A percentile compares a stretch with the other conserved stretches of the same genome.
These are phyloP conservation scores for Coemansia sp. DNA, from an alignment of 192 early-diverging fungal species.

Conservation along the genomic window DNA sequence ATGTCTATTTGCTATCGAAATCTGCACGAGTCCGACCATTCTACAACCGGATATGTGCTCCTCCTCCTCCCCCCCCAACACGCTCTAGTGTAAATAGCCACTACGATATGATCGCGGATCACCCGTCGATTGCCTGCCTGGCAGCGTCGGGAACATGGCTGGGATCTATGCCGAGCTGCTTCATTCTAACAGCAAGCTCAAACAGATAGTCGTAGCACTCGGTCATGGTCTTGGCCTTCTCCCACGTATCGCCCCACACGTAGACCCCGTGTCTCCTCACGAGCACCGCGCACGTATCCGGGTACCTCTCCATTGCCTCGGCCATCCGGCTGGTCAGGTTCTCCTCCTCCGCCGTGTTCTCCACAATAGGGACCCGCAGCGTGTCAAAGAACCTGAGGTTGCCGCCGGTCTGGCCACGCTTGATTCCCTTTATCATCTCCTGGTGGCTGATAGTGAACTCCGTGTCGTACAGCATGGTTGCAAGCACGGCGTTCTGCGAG, in stretches of 20 bases:
- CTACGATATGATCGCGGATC: not conserved
- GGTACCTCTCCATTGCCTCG: slow-evolving; percentile 82
- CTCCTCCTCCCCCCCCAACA: not conserved
- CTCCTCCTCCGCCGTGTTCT: slow-evolving; percentile 94
- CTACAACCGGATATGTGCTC: too few relatives aligned
- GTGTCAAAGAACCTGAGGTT: slow-evolving; percentile 79
- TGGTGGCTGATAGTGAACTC: slow-evolving; percentile 91
- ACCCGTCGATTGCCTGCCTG: slow-evolving; percentile 15
- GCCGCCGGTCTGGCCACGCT: slow-evolving; percentile 64
- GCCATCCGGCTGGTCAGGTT: slow-evolving; percentile 88
- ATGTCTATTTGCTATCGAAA: too few relatives aligned
- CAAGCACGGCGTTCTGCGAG: slow-evolving; percentile 94
- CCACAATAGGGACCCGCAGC: slow-evolving; percentile 90
- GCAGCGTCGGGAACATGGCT: slow-evolving; percentile 24
- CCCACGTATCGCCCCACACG: slow-evolving; percentile 95
- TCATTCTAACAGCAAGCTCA: slow-evolving; percentile 95
- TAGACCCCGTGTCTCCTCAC: slow-evolving; percentile 96
- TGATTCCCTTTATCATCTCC: slow-evolving; percentile 99
- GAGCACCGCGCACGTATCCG: slow-evolving; percentile 91
- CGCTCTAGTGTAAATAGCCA: not conserved
- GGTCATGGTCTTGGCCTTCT: slow-evolving; percentile 96
- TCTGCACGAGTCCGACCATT: too few relatives aligned
- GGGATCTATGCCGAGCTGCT: slow-evolving; percentile 81
- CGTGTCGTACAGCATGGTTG: slow-evolving; percentile 77
- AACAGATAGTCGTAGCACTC: slow-evolving; percentile 99